Evolutionary conservation across 306 rosid genomes (phyloP).

Genomic region (Quillaja saponaria): DNA sequence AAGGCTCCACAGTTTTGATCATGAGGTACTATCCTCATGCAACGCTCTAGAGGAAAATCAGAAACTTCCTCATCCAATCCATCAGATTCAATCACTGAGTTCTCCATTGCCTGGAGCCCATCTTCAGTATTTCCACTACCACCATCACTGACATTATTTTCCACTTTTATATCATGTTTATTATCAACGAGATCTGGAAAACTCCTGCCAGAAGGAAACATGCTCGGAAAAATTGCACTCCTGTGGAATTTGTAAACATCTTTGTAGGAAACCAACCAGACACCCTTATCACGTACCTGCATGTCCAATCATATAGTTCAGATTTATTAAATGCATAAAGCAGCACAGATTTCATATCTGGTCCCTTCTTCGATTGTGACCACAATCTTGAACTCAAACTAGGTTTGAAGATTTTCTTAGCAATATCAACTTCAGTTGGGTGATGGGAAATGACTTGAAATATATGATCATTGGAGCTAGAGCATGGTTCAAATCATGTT

Average conservation of each 20-base stretch:
- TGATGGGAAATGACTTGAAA: neutral
- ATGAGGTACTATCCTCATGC: constrained; percentile 92
- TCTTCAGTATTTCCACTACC: constrained; percentile 47
- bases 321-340: constrained; percentile 11
- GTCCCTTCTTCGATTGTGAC: constrained; percentile 3
- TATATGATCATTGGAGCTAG: too few relatives aligned
- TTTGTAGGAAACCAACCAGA: constrained; percentile 67
- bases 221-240: constrained; percentile 57
- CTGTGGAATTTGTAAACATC: constrained; percentile 66
- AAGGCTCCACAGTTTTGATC: constrained; percentile 98
- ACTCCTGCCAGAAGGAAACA: constrained; percentile 88
- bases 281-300: constrained; percentile 83
- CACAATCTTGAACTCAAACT: constrained; percentile 2
- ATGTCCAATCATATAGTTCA: constrained; percentile 25
- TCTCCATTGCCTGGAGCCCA: constrained; percentile 37
- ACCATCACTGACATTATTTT: constrained; percentile 39
- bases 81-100: constrained; percentile 26
- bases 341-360: constrained; percentile 2
- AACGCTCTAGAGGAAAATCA: constrained; percentile 71
- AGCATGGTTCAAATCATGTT: too few relatives aligned
- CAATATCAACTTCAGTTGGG: constrained; percentile 20
- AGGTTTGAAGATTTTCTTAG: constrained; percentile 10
- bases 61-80: constrained; percentile 62
- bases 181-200: constrained; percentile 32
- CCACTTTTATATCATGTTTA: constrained; percentile 37